Conservation (phyloP, 345 rosid genomes). For the Garcia nutans region DNA sequence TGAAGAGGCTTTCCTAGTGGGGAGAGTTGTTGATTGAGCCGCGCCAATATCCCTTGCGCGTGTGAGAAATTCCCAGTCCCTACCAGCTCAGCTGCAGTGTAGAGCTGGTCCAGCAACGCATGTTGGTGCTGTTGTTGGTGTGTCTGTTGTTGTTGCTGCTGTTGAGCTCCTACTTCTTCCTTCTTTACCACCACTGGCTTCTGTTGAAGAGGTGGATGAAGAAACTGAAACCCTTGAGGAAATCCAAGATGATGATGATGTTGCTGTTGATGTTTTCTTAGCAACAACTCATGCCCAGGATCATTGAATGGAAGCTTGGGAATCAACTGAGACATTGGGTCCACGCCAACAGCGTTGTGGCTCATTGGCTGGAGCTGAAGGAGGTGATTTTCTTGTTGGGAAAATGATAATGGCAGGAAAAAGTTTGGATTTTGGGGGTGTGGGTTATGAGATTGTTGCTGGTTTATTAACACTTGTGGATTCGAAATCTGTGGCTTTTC, state of each 20-base stretch:
- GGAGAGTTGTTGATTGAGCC: conserved; percentile 99
- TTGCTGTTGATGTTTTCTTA: conserved; percentile 32
- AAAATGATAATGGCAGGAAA: conserved; percentile 33
- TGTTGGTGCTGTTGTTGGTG: conserved; percentile 35
- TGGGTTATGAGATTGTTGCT: conserved; percentile 32
- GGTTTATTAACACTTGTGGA: conserved; percentile 35
- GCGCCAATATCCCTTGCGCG: conserved; percentile 99
- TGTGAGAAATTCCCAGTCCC: conserved; percentile 54
- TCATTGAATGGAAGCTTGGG: conserved; percentile 37
- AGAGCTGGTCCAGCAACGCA: conserved; percentile 48
- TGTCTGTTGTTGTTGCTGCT: conserved; percentile 2
- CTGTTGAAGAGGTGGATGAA: conserved; percentile 36
- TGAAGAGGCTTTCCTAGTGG: conserved; percentile 48
- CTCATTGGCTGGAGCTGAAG: conserved; percentile 46
- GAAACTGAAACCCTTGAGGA: conserved; percentile 41
- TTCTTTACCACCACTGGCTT: conserved; percentile 33
- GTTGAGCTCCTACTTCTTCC: conserved; percentile 25
- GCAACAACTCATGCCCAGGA: conserved; percentile 34
- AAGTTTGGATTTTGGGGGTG: conserved; percentile 35
- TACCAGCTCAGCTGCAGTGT: conserved; percentile 52
- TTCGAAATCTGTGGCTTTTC: conserved; percentile 39
- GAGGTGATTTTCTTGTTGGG: conserved; percentile 30
- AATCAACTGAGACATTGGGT: conserved; percentile 24
- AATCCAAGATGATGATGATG: conserved; percentile 29
- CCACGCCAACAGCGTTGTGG: conserved; percentile 37